Percentiles rank a stretch among this genome's conserved stretches.
Evolutionary conservation across 106 monocot genomes (phyloP).

Genomic region (Platanthera guangdongensis): DNA sequence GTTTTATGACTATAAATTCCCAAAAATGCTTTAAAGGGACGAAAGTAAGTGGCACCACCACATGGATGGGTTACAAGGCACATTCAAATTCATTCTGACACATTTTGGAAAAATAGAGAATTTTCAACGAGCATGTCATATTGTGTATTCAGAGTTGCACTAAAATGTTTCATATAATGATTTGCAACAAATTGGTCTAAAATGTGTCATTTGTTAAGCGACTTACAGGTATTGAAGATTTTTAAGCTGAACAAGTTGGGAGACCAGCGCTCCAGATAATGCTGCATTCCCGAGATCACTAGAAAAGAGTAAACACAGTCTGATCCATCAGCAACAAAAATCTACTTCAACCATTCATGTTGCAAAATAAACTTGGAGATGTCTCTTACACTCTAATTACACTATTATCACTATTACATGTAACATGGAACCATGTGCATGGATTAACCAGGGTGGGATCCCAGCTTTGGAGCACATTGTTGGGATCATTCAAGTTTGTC

Average conservation of each 20-base stretch:
- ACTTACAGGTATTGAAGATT: slow-evolving; percentile 68
- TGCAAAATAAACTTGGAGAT: background rate
- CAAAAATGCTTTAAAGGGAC: too few relatives aligned
- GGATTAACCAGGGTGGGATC: slow-evolving; percentile 78
- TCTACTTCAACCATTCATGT: background rate
- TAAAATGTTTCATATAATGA: background rate
- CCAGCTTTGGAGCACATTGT: slow-evolving; percentile 73
- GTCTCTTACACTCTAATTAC: slow-evolving; percentile 69
- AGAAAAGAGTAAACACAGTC: slow-evolving; percentile 10
- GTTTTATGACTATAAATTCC: too few relatives aligned
- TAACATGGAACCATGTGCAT: slow-evolving; percentile 84
- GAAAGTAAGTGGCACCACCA: too few relatives aligned
- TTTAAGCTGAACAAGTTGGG: slow-evolving; percentile 48
- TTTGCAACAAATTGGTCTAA: background rate
- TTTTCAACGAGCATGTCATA: too few relatives aligned
- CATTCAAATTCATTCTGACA: too few relatives aligned
- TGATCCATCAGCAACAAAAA: slow-evolving; percentile 3
- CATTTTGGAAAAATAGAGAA: too few relatives aligned
- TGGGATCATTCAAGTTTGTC: slow-evolving; percentile 46
- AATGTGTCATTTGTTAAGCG: background rate
- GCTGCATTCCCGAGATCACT: slow-evolving; percentile 75
- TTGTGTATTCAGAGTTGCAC: background rate
- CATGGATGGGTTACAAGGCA: too few relatives aligned
- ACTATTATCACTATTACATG: slow-evolving; percentile 60
- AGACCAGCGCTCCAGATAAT: slow-evolving; percentile 52